phyloP scores from a whole-genome alignment of 2,329 filamentous ascomycete species.

The Emmonsiellopsis sp. region DNA sequence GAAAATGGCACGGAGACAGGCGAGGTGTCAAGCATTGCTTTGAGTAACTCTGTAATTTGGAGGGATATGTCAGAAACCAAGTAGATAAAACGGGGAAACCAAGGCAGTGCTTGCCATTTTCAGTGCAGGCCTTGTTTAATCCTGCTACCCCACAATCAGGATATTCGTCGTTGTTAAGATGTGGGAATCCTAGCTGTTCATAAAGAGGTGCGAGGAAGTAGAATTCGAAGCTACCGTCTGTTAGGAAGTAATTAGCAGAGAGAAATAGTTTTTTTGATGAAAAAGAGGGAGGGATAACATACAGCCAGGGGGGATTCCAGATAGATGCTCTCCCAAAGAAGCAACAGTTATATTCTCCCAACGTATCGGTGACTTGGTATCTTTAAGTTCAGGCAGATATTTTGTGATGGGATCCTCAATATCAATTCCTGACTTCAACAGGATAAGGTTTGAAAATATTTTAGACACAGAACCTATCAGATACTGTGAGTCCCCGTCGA shows the following conservation, averaged over 20 bases:
- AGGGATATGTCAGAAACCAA: background rate
- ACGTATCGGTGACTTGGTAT: conserved; percentile 16
- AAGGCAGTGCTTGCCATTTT: conserved; percentile 19
- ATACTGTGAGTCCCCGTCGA: conserved; percentile 33
- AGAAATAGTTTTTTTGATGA: background rate
- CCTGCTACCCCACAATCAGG: conserved; percentile 29
- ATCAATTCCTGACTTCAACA: conserved; percentile 29
- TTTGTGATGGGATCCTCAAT: conserved; percentile 25
- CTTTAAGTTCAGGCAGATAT: conserved; percentile 26
- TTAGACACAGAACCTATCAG: conserved; percentile 36
- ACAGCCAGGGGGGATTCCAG: conserved; percentile 32
- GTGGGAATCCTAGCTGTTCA: conserved; percentile 29
- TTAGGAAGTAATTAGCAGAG: background rate
- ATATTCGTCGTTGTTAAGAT: conserved; percentile 26
- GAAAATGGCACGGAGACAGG: conserved; percentile 24
- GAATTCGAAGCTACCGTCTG: conserved; percentile 28
- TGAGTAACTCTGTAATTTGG: conserved; percentile 22
- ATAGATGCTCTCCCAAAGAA: conserved; percentile 30
- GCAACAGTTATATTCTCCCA: conserved; percentile 33
- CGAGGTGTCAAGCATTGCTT: conserved; percentile 22
- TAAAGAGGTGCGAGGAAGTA: conserved; percentile 30
- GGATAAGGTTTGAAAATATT: conserved; percentile 29
- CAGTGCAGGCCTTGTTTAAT: conserved; percentile 27
- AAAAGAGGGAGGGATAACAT: background rate
- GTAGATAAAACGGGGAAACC: background rate